Evolutionary conservation across 805 yeast genomes (phyloP), one percentile per base, ranked within the genome.

Genomic region (Saccharomyces mikatae): DNA sequence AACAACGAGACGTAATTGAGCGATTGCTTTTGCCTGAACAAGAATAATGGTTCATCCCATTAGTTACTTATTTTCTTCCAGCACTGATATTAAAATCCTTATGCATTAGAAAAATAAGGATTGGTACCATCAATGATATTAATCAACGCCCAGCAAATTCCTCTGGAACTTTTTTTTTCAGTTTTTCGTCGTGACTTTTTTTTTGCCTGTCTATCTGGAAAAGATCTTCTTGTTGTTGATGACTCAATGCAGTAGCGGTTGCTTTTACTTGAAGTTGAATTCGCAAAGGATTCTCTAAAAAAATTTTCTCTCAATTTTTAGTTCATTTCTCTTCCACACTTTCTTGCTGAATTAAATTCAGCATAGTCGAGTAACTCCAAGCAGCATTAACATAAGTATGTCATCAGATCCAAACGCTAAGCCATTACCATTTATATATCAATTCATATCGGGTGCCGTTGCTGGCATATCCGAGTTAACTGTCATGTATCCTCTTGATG

Each of bases 401-500:
- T 36, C 44, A 36, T 36, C 44, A 36, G 44, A 36, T 8, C 9
- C 44, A 36, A 36, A 36, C 44, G 44, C 44, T 8, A 36, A 36
- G 44, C 82, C 86, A 17, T 74, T 92, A 62, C 97, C 97, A 41
- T 92, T 92, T 68, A 65, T 83, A 46, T 90, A 91, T 79, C 97
- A 92, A 71, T 92, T 92, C 70, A 76, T 77, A 58, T 82, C 89
- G 59, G 99, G 96, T 63, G 97, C 94, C 66, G 78, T 89, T 64
- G 98, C 98, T 58, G 99, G 98, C 58, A 89, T 94, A 58, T 89
- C 96, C 36, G 99, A 92, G 74, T 88, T 89, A 69, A 76, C 89
- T 63, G 88, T 87, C 59, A 89, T 90, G 96, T 90, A 90, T 68
- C 98, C 97, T 36, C 76, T 91, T 67, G 98, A 91, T 71, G 96